These are phyloP conservation scores for Alternaria brassicicola DNA, from an alignment of 2,329 filamentous ascomycete genomes.

Conservation along the genomic window DNA sequence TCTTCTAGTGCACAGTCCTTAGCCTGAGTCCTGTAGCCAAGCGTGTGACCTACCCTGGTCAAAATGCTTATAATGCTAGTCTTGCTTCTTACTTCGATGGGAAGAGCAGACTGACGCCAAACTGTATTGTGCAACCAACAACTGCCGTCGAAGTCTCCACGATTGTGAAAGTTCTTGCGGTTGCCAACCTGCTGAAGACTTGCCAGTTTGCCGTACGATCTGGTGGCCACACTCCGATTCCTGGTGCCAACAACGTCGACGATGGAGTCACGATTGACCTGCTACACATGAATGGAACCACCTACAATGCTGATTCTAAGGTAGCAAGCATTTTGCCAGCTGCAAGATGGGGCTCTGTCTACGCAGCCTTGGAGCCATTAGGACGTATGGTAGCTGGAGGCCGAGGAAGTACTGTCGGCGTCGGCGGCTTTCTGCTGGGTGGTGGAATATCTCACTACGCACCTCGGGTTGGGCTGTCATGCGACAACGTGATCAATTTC, in stretches of 20 bases:
- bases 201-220: constrained; percentile 21
- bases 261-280: constrained; percentile 35
- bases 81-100: constrained; percentile 6
- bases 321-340: constrained; percentile 17
- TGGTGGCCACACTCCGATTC: constrained; percentile 31
- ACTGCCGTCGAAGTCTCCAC: constrained; percentile 20
- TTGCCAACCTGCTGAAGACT: neutral
- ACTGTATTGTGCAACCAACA: constrained; percentile 27
- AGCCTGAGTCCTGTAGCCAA: neutral
- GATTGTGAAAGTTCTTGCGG: constrained; percentile 16
- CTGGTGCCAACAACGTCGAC: constrained; percentile 35
- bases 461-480: constrained; percentile 26
- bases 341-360: constrained; percentile 26
- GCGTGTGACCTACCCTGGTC: constrained; percentile 4
- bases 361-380: constrained; percentile 26
- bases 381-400: constrained; percentile 35
- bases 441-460: constrained; percentile 34
- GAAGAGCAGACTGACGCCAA: constrained; percentile 11
- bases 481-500: constrained; percentile 34
- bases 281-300: constrained; percentile 23
- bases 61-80: constrained; percentile 2
- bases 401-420: constrained; percentile 31
- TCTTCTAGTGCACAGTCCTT: neutral
- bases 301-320: neutral
- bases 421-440: constrained; percentile 38